A percentile compares a stretch with the other conserved stretches of the same genome.
phyloP scores from a whole-genome alignment of 164 flowering plant species.

The Vitis rotundifolia region DNA sequence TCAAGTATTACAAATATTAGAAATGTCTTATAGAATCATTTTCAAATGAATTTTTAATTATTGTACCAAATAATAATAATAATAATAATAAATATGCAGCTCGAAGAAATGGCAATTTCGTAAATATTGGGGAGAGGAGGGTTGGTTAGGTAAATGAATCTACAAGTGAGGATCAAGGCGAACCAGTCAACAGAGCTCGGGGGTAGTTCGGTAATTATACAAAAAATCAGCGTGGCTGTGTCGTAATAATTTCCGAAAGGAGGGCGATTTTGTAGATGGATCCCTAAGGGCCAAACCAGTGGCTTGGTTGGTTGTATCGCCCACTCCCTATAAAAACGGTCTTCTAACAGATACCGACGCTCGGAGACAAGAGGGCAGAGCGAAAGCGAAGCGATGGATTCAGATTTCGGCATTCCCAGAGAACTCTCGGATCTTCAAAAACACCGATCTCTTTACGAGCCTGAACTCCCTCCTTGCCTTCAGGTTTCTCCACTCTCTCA shows the following conservation, averaged over 20 bases:
- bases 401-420: slow-evolving; percentile 85
- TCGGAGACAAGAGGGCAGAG: not conserved
- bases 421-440: slow-evolving; percentile 93
- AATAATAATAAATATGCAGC: too few relatives aligned
- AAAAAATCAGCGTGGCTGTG: not conserved
- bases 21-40: too few relatives aligned
- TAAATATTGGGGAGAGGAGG: not conserved
- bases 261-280: not conserved
- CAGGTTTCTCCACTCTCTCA: slow-evolving; percentile 51
- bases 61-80: too few relatives aligned
- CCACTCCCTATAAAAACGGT: slow-evolving; percentile 13
- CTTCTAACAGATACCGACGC: not conserved
- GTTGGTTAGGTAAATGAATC: not conserved
- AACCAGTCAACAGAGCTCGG: not conserved
- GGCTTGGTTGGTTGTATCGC: slow-evolving; percentile 22
- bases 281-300: not conserved
- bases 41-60: too few relatives aligned
- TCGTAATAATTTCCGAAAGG: not conserved
- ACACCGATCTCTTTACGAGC: slow-evolving; percentile 67
- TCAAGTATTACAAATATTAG: too few relatives aligned
- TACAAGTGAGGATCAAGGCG: not conserved
- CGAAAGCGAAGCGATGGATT: slow-evolving; percentile 57
- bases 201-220: not conserved
- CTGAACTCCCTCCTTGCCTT: slow-evolving; percentile 94
- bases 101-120: not conserved